Base-by-base conservation (phyloP, 2,329 filamentous ascomycete genomes). In the Trichoderma cornu-damae region DNA sequence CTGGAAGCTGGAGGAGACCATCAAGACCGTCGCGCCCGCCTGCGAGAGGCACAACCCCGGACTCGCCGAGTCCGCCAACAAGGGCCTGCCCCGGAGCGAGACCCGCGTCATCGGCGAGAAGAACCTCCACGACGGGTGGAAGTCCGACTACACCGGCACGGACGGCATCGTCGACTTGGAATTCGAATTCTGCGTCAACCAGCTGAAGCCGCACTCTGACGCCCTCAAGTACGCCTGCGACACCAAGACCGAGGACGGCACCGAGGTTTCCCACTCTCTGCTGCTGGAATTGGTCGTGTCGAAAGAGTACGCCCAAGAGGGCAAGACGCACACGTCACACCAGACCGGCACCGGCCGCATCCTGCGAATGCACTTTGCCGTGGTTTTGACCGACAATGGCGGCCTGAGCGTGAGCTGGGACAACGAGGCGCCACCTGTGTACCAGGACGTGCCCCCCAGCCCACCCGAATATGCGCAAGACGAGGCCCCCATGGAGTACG, bases 401-500 rank as follows among this genome's bases (percentile, higher is more conserved):
- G 93, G 93, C 16, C 82, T 96, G 69, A 92, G 93, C 50, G 92
- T 99, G 66, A 90, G 88, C 64, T 99, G 94, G 93, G 93, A 97
- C 65, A 93, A 96, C 73, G 93, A 99, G 76, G 86, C 89, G 67
- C 93, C 93, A 11, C 93, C 93, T 1, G 83, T 95, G 64, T 99
- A 99, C 73, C 88, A 94, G 72, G 90, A 97, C 68, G 91, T 97
- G 40, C 92, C 93, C 1, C 86, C 85, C 2, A 90, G 87, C 66
- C 93, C 93, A 48, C 93, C 93, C 0, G 80, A 78, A 5, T 92
- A 92, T 72, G 75, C 69, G 26, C 57, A 62, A 12, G 60, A 63
- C 5, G 69, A 72, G 59, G 69, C 71, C 14, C 51, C 51, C 11
- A 61, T 72, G 38, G 69, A 72, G 58, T 75, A 77, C 20, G 74